phyloP scores from a whole-genome alignment of 257 asterid species.

The Nicotiana obtusifolia region DNA sequence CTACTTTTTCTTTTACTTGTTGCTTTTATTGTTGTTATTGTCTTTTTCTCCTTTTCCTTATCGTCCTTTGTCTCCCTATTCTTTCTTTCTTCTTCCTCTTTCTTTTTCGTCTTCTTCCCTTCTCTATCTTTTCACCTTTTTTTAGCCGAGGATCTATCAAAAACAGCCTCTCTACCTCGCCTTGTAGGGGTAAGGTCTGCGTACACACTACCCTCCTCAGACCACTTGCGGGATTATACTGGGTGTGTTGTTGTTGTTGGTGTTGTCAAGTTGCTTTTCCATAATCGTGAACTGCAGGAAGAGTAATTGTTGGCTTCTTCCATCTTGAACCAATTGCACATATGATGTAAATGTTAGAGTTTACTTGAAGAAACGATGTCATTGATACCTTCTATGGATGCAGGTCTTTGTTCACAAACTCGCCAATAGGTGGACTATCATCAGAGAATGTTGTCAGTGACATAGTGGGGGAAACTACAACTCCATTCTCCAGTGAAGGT shows the following conservation, averaged over 20 bases:
- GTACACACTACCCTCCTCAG: too few species aligned
- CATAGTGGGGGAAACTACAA: constrained; percentile 41
- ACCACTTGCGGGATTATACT: too few species aligned
- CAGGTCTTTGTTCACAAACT: constrained; percentile 61
- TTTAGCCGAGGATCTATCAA: too few species aligned
- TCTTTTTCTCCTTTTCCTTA: too few species aligned
- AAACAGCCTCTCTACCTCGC: too few species aligned
- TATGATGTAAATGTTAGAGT: background rate
- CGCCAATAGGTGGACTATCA: constrained; percentile 57
- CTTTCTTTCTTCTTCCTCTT: too few species aligned
- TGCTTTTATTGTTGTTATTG: too few species aligned
- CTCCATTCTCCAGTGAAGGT: constrained; percentile 64
- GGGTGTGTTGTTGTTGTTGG: background rate
- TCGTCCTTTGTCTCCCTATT: too few species aligned
- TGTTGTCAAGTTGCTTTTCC: constrained; percentile 6
- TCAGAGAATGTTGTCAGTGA: constrained; percentile 60
- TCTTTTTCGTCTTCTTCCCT: too few species aligned
- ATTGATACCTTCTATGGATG: constrained; percentile 21
- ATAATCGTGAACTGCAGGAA: background rate
- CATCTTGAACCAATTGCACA: background rate
- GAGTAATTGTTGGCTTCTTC: background rate
- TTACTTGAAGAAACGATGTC: constrained; percentile 7
- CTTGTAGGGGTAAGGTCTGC: too few species aligned
- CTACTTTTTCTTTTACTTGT: too few species aligned
- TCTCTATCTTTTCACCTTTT: too few species aligned